Base-by-base conservation (phyloP, 2,329 filamentous ascomycete species). In the Sarocladium oryzae region DNA sequence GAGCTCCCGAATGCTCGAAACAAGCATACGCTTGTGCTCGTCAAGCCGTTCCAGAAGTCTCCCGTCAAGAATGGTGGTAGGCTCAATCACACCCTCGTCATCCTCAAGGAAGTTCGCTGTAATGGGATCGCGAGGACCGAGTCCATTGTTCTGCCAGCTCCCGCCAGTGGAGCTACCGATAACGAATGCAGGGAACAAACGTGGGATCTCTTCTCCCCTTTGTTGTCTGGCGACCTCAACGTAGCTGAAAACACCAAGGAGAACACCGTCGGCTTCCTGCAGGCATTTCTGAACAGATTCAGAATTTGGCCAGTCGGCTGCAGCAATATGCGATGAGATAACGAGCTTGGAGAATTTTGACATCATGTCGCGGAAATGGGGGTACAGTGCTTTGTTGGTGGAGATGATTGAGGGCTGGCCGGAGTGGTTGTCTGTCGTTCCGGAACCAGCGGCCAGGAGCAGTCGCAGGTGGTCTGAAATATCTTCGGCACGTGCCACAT, bases 341-440 rank as follows among this genome's bases (percentile, higher is more conserved):
- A 99, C 93, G 9, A 99, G 77, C 67, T 99, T 99, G n/a, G 93
- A 97, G 67, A 99, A 99, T 61, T 95, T 91, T 40, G 93, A 97
- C 93, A 99, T 99, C 85, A 97, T 97, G 65, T 97, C 93, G 51
- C 93, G 80, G 70, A 99, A 99, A 68, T 97, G 91, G 21, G 93
- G 93, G 63, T 97, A 97, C 15, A 99, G 75, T 0, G 90, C 88
- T 67, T 97, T 97, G 74, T 99, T 99, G 4, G 89, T 95, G 6
- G 91, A 96, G 54, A 99, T 99, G 61, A 99, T 96, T n/a, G 93
- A 97, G 4, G 93, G 93, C 59, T 97, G 95, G 37, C 93, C 93
- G 18, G 93, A 97, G 66, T 99, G 93, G 63, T 99, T 99, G 69
- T 99, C 93, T 0, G 93, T 99, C 2, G 93, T 99, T 51, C 92